phyloP scores from a whole-genome alignment of 371 early-diverging fungal species.

The Parasitella parasitica region DNA sequence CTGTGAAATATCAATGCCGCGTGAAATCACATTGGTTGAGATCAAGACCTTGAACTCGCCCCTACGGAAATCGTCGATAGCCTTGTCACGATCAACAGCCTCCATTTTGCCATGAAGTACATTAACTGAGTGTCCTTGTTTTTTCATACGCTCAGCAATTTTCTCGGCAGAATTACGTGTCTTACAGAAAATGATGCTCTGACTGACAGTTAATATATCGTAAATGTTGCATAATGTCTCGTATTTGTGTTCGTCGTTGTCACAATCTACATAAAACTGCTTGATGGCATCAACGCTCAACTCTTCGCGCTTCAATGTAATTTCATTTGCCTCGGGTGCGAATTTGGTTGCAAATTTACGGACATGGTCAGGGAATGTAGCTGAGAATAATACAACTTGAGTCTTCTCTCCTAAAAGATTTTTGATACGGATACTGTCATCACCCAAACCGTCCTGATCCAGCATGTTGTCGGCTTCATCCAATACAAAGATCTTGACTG shows the following conservation, averaged over 20 bases:
- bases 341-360: constrained; percentile 78
- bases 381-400: constrained; percentile 95
- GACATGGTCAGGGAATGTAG: constrained; percentile 92
- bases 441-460: constrained; percentile 86
- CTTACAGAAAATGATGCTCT: constrained; percentile 97
- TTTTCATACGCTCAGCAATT: constrained; percentile 69
- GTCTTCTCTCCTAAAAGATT: constrained; percentile 61
- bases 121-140: constrained; percentile 81
- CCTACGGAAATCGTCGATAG: constrained; percentile 88
- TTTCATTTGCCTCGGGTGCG: constrained; percentile 86
- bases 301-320: constrained; percentile 87
- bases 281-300: constrained; percentile 97
- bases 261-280: constrained; percentile 97
- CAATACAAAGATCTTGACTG: constrained; percentile 81
- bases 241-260: constrained; percentile 77
- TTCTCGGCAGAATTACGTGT: constrained; percentile 79
- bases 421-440: constrained; percentile 83
- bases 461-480: constrained; percentile 98
- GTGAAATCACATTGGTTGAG: constrained; percentile 93
- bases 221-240: constrained; percentile 89
- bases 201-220: constrained; percentile 91
- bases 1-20: constrained; percentile 93
- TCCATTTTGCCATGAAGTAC: constrained; percentile 85
- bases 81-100: constrained; percentile 81
- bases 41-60: constrained; percentile 93